Percentiles rank a stretch among this genome's conserved stretches.
Conservation (phyloP, 257 asterid species). For the Gentiana straminea region DNA sequence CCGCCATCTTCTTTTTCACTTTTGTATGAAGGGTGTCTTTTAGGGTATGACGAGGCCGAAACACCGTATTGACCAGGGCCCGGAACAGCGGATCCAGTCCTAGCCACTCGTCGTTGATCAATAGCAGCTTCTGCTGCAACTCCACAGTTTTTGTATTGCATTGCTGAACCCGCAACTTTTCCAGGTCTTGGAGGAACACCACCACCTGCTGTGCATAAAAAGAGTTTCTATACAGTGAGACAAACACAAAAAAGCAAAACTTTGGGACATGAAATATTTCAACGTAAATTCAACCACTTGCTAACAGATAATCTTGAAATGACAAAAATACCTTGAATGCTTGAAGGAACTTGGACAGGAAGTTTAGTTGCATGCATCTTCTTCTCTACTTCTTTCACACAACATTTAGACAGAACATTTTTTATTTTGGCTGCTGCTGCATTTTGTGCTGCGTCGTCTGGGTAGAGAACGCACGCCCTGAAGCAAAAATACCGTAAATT, state of each 20-base stretch:
- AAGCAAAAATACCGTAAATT: conserved; percentile 12
- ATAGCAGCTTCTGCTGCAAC: conserved; percentile 42
- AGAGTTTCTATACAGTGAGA: not conserved
- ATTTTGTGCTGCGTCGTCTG: conserved; percentile 45
- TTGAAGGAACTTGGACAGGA: conserved; percentile 80
- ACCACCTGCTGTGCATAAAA: conserved; percentile 32
- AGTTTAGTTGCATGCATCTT: conserved; percentile 48
- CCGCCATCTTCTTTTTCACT: conserved; percentile 31
- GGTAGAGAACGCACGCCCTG: conserved; percentile 72
- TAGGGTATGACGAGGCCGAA: conserved; percentile 41
- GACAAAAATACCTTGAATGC: conserved; percentile 48
- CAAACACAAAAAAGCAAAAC: too few species aligned
- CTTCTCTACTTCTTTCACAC: conserved; percentile 63
- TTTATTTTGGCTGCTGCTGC: conserved; percentile 32
- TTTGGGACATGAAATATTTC: too few species aligned
- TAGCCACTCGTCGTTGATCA: conserved; percentile 47
- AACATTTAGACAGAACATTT: conserved; percentile 62
- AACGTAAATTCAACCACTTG: not conserved
- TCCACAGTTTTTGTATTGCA: conserved; percentile 48
- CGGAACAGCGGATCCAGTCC: conserved; percentile 43
- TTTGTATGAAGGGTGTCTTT: conserved; percentile 34
- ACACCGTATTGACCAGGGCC: conserved; percentile 50
- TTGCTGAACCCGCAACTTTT: conserved; percentile 48
- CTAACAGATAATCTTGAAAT: not conserved
- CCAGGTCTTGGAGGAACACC: conserved; percentile 58